These are phyloP conservation scores for Linnemannia exigua DNA, from an alignment of 192 early-diverging fungal species.

Conservation along the genomic window DNA sequence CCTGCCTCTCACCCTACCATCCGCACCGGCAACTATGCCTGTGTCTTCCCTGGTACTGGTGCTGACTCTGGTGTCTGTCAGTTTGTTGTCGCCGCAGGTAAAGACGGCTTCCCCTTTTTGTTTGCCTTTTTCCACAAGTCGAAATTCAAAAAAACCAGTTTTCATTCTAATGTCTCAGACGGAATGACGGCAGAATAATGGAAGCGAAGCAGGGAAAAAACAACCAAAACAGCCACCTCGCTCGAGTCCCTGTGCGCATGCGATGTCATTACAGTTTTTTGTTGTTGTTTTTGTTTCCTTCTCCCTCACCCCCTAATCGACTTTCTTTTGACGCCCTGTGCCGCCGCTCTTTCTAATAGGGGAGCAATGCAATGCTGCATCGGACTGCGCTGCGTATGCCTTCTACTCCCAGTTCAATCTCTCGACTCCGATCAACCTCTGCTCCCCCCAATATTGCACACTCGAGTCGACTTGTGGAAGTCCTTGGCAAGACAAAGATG, in stretches of 20 bases:
- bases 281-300: slow-evolving; percentile 17
- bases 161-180: background rate
- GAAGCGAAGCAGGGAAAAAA: too few relatives aligned
- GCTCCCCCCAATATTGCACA: slow-evolving; percentile 69
- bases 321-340: background rate
- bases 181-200: background rate
- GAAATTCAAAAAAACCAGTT: background rate
- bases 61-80: slow-evolving; percentile 55
- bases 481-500: slow-evolving; percentile 67
- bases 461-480: slow-evolving; percentile 73
- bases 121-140: background rate
- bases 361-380: slow-evolving; percentile 62
- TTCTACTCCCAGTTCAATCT: slow-evolving; percentile 48
- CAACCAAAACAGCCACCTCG: background rate
- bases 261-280: too few relatives aligned
- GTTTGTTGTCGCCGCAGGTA: slow-evolving; percentile 72
- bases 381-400: slow-evolving; percentile 70
- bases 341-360: slow-evolving; percentile 14
- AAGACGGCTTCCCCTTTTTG: background rate
- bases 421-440: slow-evolving; percentile 45
- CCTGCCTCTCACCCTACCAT: slow-evolving; percentile 27
- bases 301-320: background rate
- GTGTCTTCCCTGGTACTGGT: slow-evolving; percentile 44
- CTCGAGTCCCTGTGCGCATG: background rate
- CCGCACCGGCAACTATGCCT: slow-evolving; percentile 68